These are phyloP conservation scores for Saraca asoca DNA, from an alignment of 331 rosid species.

Conservation along the genomic window DNA sequence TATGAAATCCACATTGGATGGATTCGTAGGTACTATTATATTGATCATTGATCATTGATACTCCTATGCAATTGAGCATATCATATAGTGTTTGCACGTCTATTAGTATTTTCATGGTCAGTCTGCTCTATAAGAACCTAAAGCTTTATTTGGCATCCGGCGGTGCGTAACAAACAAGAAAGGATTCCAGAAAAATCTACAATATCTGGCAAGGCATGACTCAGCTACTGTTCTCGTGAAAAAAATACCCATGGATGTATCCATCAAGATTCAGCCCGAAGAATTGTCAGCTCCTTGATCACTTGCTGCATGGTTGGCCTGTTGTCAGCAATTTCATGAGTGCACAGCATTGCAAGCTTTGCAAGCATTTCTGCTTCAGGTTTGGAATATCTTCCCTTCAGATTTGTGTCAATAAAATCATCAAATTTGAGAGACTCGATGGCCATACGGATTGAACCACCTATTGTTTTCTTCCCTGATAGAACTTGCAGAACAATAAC, in stretches of 20 bases:
- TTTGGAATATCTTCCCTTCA: slow-evolving; percentile 59
- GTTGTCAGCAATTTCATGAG: slow-evolving; percentile 66
- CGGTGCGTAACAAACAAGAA: neutral
- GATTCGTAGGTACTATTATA: too few relatives aligned
- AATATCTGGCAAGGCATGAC: slow-evolving; percentile 25
- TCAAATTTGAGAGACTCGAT: slow-evolving; percentile 55
- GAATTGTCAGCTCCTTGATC: slow-evolving; percentile 52
- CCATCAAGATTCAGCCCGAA: slow-evolving; percentile 28
- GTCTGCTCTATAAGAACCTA: too few relatives aligned
- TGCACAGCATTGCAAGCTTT: slow-evolving; percentile 61
- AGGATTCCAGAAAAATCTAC: slow-evolving; percentile 15
- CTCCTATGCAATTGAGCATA: too few relatives aligned
- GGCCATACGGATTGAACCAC: slow-evolving; percentile 53
- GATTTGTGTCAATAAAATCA: slow-evolving; percentile 60
- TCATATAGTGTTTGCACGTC: too few relatives aligned
- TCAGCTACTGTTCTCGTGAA: slow-evolving; percentile 15
- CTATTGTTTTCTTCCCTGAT: slow-evolving; percentile 59
- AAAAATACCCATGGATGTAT: slow-evolving; percentile 21
- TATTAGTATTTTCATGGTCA: too few relatives aligned
- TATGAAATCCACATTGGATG: too few relatives aligned
- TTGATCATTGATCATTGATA: too few relatives aligned
- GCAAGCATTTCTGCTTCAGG: slow-evolving; percentile 64
- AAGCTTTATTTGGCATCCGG: neutral
- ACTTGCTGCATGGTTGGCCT: slow-evolving; percentile 67
- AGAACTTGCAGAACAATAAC: slow-evolving; percentile 80